A percentile compares a stretch with the other conserved stretches of the same genome.
phyloP scores from a whole-genome alignment of 1,284 basidiomycete species.

The Cerioporus squamosus region DNA sequence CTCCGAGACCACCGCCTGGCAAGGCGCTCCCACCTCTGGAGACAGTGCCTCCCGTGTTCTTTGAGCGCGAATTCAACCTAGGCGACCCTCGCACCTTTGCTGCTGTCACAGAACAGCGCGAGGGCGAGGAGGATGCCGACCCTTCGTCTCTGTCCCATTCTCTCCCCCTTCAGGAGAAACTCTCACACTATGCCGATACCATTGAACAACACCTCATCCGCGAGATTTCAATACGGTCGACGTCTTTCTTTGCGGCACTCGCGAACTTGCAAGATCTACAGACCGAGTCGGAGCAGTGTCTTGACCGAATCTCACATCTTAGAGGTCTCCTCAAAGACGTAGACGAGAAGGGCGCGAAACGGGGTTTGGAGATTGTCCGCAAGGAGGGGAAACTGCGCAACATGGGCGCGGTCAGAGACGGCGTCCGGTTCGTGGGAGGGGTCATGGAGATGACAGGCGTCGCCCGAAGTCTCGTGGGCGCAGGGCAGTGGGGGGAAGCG shows the following conservation, averaged over 20 bases:
- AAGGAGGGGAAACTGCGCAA: slow-evolving; percentile 68
- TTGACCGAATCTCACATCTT: slow-evolving; percentile 77
- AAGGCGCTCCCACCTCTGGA: slow-evolving; percentile 71
- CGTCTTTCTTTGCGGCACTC: slow-evolving; percentile 96
- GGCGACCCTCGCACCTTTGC: slow-evolving; percentile 85
- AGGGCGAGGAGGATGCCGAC: slow-evolving; percentile 43
- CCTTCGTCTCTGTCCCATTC: slow-evolving; percentile 67
- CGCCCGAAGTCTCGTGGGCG: slow-evolving; percentile 71
- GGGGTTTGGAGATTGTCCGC: slow-evolving; percentile 76
- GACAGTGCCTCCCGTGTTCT: slow-evolving; percentile 83
- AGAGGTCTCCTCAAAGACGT: slow-evolving; percentile 77
- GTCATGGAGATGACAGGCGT: slow-evolving; percentile 79
- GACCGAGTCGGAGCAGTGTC: slow-evolving; percentile 84
- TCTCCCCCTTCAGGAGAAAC: slow-evolving; percentile 84
- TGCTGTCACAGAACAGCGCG: slow-evolving; percentile 67
- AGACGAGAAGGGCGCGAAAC: slow-evolving; percentile 77
- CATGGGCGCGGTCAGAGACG: slow-evolving; percentile 61
- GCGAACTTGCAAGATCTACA: slow-evolving; percentile 93
- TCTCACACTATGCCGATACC: slow-evolving; percentile 93
- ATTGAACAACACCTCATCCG: slow-evolving; percentile 94
- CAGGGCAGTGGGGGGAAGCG: slow-evolving; percentile 87
- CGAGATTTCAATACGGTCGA: slow-evolving; percentile 89
- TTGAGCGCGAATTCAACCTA: slow-evolving; percentile 82
- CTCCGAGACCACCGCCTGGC: slow-evolving; percentile 33
- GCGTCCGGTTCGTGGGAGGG: slow-evolving; percentile 68